Evolutionary conservation across 1,284 basidiomycete species (phyloP).

Genomic region (Meira nashicola): DNA sequence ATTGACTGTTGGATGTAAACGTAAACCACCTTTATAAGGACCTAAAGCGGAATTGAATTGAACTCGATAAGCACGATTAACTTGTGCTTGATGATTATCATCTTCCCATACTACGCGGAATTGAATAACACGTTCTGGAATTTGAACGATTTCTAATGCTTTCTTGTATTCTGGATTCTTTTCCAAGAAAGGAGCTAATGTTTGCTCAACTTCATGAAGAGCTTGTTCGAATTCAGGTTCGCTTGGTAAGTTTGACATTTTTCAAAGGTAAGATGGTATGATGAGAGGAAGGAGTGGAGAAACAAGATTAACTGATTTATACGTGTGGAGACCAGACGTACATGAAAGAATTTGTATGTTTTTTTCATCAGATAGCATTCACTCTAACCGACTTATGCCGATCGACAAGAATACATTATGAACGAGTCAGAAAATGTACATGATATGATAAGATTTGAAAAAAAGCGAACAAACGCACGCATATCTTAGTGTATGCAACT

Average conservation of each 20-base stretch:
- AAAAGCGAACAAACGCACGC: too few relatives aligned
- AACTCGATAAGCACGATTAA: constrained; percentile 73
- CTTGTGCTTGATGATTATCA: constrained; percentile 57
- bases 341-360: too few relatives aligned
- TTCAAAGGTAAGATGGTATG: neutral
- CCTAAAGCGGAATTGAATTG: constrained; percentile 75
- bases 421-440: too few relatives aligned
- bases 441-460: too few relatives aligned
- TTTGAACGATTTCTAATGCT: constrained; percentile 66
- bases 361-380: too few relatives aligned
- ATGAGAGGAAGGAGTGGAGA: too few relatives aligned
- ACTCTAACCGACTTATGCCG: too few relatives aligned
- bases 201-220: constrained; percentile 64
- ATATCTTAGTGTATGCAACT: too few relatives aligned
- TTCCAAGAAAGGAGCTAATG: constrained; percentile 66
- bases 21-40: constrained; percentile 77
- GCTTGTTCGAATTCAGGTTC: constrained; percentile 65
- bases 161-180: constrained; percentile 69
- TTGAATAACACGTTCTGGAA: constrained; percentile 70
- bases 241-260: constrained; percentile 32
- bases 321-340: too few relatives aligned
- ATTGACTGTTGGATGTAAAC: constrained; percentile 70
- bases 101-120: constrained; percentile 66
- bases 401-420: too few relatives aligned
- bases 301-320: too few relatives aligned